Conservation (phyloP, 2,329 filamentous ascomycete species). For the Colletotrichum costaricense region DNA sequence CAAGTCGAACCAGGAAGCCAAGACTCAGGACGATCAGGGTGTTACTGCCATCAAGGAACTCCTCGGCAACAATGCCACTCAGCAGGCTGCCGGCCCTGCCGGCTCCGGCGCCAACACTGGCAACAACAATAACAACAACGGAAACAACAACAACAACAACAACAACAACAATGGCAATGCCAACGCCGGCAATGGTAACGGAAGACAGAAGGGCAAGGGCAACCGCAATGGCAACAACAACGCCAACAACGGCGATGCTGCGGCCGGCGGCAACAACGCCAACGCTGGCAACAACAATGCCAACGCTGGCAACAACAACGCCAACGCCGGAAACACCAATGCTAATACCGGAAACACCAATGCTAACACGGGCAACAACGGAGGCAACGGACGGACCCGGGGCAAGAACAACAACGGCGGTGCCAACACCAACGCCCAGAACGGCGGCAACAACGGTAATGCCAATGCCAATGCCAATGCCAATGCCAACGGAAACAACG, state of each 20-base stretch:
- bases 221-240: constrained; percentile 9
- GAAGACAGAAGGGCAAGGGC: too few species aligned
- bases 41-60: constrained; percentile 53
- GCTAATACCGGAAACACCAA: neutral
- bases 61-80: constrained; percentile 44
- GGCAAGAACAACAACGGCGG: neutral
- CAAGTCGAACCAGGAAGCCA: constrained; percentile 54
- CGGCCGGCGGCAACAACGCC: too few species aligned
- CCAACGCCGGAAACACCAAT: neutral
- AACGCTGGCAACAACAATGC: neutral
- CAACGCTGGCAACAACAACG: neutral
- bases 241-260: neutral
- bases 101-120: constrained; percentile 2
- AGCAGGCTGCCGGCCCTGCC: constrained; percentile 44
- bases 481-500: neutral
- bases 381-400: neutral
- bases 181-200: constrained; percentile 26
- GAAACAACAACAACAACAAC: constrained; percentile 17
- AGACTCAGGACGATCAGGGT: constrained; percentile 44
- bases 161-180: neutral
- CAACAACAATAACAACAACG: constrained; percentile 17
- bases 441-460: neutral
- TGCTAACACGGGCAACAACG: neutral
- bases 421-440: neutral
- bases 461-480: neutral